A percentile compares a stretch with the other conserved stretches of the same genome.
Conservation (phyloP, 2,329 filamentous ascomycete species). For the Remersonia thermophila region DNA sequence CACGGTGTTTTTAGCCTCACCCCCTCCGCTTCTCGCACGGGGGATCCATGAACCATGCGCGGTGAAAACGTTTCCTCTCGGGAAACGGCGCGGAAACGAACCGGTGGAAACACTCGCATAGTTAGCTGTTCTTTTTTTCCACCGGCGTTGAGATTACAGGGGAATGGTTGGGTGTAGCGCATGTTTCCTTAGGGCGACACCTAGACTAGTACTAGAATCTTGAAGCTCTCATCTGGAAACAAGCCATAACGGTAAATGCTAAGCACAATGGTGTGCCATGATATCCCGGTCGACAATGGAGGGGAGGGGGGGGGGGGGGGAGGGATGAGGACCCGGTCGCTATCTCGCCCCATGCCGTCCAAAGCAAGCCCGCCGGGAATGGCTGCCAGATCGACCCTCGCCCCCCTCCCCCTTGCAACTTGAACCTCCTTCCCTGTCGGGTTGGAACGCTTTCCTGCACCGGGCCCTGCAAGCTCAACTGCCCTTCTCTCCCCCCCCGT, state of each 20-base stretch:
- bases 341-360: conserved; percentile 16
- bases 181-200: too few species aligned
- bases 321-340: conserved; percentile 6
- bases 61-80: too few species aligned
- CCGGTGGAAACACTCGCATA: too few species aligned
- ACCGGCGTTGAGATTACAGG: conserved; percentile 2
- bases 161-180: too few species aligned
- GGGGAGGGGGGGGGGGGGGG: conserved; percentile 6
- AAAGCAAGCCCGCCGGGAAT: conserved; percentile 14
- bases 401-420: conserved; percentile 18
- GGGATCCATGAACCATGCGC: background rate
- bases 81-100: background rate
- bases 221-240: background rate
- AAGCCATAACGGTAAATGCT: conserved; percentile 10
- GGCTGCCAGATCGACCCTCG: conserved; percentile 24
- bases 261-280: conserved; percentile 4
- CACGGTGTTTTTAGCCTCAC: conserved; percentile 1
- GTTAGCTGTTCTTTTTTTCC: too few species aligned
- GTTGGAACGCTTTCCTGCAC: conserved; percentile 31
- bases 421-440: conserved; percentile 38
- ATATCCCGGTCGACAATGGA: conserved; percentile 2
- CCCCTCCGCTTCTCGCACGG: background rate
- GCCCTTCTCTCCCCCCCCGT: conserved; percentile 5
- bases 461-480: conserved; percentile 22
- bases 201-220: background rate